phyloP scores from a whole-genome alignment of 2,329 filamentous ascomycete genomes.

The Sordariomycetes sp. region DNA sequence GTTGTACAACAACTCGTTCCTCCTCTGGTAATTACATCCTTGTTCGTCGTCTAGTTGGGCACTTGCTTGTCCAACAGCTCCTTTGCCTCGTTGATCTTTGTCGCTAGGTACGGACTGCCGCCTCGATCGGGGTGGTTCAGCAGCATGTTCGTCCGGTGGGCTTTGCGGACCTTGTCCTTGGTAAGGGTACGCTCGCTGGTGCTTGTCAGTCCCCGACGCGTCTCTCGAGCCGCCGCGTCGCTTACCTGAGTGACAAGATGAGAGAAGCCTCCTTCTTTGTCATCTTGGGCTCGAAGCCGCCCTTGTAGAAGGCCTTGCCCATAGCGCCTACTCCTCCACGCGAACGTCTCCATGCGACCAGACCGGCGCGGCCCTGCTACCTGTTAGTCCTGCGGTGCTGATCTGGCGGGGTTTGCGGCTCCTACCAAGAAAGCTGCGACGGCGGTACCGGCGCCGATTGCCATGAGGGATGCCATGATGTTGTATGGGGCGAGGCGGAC shows the following conservation, averaged over 20 bases:
- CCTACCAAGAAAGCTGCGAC: slow-evolving; percentile 43
- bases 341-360: slow-evolving; percentile 80
- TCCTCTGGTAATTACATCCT: background rate
- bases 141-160: slow-evolving; percentile 91
- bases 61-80: slow-evolving; percentile 78
- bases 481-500: too few species aligned
- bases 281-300: slow-evolving; percentile 96
- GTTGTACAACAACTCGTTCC: slow-evolving; percentile 2
- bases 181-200: slow-evolving; percentile 74
- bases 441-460: slow-evolving; percentile 37
- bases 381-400: slow-evolving; percentile 6
- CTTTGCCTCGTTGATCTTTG: slow-evolving; percentile 98
- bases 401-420: background rate
- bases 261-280: slow-evolving; percentile 82
- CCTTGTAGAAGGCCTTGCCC: slow-evolving; percentile 94
- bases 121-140: slow-evolving; percentile 97
- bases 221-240: background rate
- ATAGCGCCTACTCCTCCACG: slow-evolving; percentile 68
- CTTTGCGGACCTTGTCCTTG: slow-evolving; percentile 91
- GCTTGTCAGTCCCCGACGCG: background rate
- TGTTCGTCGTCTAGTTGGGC: slow-evolving; percentile 8
- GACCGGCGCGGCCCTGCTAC: slow-evolving; percentile 75
- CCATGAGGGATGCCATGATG: slow-evolving; percentile 36
- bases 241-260: slow-evolving; percentile 82
- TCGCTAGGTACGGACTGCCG: slow-evolving; percentile 90